Conservation (phyloP, 768 basidiomycete genomes). For the Terana coerulea region DNA sequence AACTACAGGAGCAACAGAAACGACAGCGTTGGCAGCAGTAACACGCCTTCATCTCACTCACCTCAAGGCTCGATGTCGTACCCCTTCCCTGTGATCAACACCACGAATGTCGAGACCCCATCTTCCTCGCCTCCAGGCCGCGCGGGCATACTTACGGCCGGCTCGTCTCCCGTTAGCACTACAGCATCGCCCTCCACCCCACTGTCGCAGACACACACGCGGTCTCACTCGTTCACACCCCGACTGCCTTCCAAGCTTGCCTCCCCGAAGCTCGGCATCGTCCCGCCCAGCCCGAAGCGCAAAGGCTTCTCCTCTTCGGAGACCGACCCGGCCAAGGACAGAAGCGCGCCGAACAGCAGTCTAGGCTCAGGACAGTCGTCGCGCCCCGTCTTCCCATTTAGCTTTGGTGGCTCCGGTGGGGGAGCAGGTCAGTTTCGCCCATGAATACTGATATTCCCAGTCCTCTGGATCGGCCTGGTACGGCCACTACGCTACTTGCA, state of each 20-base stretch:
- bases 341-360: constrained; percentile 14
- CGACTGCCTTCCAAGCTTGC: constrained; percentile 68
- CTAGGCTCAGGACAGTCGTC: constrained; percentile 16
- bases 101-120: constrained; percentile 28
- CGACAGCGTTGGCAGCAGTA: constrained; percentile 36
- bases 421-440: constrained; percentile 14
- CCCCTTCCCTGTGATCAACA: constrained; percentile 29
- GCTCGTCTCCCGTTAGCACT: constrained; percentile 21
- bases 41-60: constrained; percentile 26
- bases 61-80: constrained; percentile 28
- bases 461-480: constrained; percentile 12
- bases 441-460: constrained; percentile 4
- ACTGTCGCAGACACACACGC: constrained; percentile 26
- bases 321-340: constrained; percentile 25
- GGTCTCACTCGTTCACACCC: constrained; percentile 69
- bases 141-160: constrained; percentile 15
- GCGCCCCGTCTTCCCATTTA: constrained; percentile 29
- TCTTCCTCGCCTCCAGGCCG: constrained; percentile 27
- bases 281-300: constrained; percentile 52
- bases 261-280: constrained; percentile 42
- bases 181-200: constrained; percentile 20
- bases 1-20: constrained; percentile 63
- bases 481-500: constrained; percentile 36
- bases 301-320: constrained; percentile 47
- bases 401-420: constrained; percentile 19